Evolutionary conservation across 2,329 filamentous ascomycete species (phyloP), one percentile per base, ranked within the genome.

Genomic region (Penicillium janthinellum): DNA sequence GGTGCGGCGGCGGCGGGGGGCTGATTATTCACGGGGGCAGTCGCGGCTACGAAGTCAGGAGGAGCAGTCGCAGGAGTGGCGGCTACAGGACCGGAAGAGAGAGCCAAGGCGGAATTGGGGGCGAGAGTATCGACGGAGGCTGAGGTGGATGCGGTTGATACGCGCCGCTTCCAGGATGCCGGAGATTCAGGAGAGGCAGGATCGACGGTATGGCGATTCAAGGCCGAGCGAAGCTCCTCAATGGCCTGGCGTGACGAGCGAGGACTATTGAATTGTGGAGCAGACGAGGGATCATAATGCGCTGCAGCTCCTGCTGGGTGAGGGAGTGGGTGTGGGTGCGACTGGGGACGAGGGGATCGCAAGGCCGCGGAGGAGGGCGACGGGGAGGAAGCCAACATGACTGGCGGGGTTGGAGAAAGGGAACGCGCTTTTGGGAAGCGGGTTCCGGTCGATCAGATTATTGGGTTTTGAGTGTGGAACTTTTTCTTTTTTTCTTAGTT

Each of bases 311-410:
- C 63, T 37, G 66, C 62, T 57, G 64, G 56, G 42, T 61, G 64
- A 57, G 65, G 65, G 10, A 54, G 51, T 45, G 38, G 51, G 22
- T 54, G 39, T 14, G 49, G 49, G 34, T 45, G 37, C n/a, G 50
- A 25, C 5, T 49, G 47, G 15, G 47, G 34, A 22, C 60, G 64
- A 56, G 65, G 65, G 52, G 64, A 69, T 62, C 74, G 75, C 63
- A 78, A 67, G 54, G 74, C 71, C 59, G 73, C 70, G 61, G 75
- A 73, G 25, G 73, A 71, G 28, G 77, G 75, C 57, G 77, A 78
- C 44, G 77, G 75, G 60, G 77, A 78, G 31, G 77, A 78, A 61
- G 74, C 70, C 68, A 78, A 72, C 74, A 78, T 77, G 56, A 56
- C 58, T 63, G 64, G 57, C 38, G 34, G 17, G 22, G 8, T 39